Evolutionary conservation across 1,284 basidiomycete species (phyloP), one percentile per base, ranked within the genome.

Genomic region (Ganoderma lucidum): DNA sequence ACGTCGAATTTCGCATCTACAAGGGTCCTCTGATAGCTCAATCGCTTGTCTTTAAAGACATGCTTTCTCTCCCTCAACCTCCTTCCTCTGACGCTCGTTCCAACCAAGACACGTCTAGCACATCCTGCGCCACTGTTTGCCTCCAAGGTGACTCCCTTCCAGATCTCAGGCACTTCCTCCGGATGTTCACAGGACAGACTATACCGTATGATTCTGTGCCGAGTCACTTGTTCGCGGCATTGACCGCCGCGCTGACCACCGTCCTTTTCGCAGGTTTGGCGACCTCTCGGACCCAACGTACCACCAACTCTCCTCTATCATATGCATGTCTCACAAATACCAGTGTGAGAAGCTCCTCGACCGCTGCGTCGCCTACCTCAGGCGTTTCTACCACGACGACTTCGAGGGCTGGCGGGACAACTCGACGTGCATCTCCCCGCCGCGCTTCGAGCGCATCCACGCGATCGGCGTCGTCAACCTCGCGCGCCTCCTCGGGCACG

Each of bases 401-500:
- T 66, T 55, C 59, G 44, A 63, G 19, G 41, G 41, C 6, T 60
- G 62, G 61, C 35, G 45, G 17, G 62, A 41, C 30, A 48, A 37
- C 48, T 28, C 32, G 32, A 28, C 48, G 15, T 53, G 41, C 32
- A 39, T 66, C 60, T 55, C 56, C 5, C 61, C 66, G 30, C 65
- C 68, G 6, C 19, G 14, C 3, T 70, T 69, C 32, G 58, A 70
- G 37, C 66, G 45, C 28, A 56, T 66, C 51, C 66, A 69, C 62
- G 32, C 42, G 32, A 71, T 71, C 53, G 67, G 65, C 42, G 70
- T 71, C 44, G 70, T 69, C 56, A 68, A 71, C 63, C 65, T 71
- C 65, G 66, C 67, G 42, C 69, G 69, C 19, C 66, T 67, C 39
- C 17, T 62, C 23, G 65, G 62, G 32, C 61, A 55, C 17, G 58